Conservation (phyloP, 2,329 filamentous ascomycete species). For the Aureobasidium musti region DNA sequence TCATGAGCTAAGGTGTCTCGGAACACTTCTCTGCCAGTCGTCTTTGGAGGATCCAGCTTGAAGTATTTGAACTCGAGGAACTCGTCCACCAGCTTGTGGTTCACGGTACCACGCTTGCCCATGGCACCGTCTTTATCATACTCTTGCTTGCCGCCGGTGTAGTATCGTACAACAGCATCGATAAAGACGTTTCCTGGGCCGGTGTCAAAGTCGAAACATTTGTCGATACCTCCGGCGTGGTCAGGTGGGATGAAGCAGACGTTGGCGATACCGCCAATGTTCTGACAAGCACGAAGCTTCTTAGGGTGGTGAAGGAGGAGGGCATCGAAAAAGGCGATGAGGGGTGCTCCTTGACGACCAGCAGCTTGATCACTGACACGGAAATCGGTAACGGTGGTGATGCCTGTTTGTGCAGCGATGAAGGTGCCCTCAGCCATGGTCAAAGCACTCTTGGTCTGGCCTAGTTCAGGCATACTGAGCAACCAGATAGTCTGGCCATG, state of each 20-base stretch:
- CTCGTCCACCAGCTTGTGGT: conserved; percentile 40
- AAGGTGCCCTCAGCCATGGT: conserved; percentile 61
- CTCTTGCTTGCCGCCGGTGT: conserved; percentile 39
- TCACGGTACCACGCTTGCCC: conserved; percentile 37
- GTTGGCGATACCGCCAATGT: conserved; percentile 63
- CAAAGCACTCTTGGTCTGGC: conserved; percentile 52
- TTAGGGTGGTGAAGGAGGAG: conserved; percentile 59
- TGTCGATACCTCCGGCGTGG: conserved; percentile 39
- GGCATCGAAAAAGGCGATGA: conserved; percentile 61
- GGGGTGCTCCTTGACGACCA: conserved; percentile 58
- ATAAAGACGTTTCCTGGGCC: conserved; percentile 43
- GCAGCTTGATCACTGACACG: conserved; percentile 58
- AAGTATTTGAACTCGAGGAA: conserved; percentile 53
- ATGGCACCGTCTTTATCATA: conserved; percentile 41
- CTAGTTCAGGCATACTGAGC: conserved; percentile 54
- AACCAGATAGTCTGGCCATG: conserved; percentile 63
- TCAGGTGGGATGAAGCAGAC: conserved; percentile 62
- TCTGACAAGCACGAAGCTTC: conserved; percentile 61
- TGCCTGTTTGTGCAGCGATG: conserved; percentile 57
- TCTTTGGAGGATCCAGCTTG: conserved; percentile 55
- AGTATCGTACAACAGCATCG: conserved; percentile 39
- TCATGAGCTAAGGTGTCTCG: conserved; percentile 58
- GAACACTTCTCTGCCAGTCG: conserved; percentile 62
- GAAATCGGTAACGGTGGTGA: conserved; percentile 63
- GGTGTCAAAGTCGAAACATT: conserved; percentile 40